phyloP scores from a whole-genome alignment of 768 basidiomycete species.

The Leucosporidium yakuticum region DNA sequence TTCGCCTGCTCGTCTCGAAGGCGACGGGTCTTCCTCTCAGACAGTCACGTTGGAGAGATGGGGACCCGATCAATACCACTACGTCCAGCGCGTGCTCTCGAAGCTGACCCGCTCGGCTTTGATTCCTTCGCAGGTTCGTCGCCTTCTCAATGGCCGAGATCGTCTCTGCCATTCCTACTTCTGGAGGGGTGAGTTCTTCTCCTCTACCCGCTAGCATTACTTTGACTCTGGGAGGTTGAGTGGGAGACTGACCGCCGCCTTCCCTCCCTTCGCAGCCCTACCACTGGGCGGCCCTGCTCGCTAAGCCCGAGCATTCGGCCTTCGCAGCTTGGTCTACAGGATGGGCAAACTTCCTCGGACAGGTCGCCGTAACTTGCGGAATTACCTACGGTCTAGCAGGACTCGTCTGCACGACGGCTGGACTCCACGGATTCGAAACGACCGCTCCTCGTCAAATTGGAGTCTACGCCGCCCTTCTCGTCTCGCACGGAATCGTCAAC shows the following conservation, averaged over 20 bases:
- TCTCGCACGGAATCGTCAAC: slow-evolving; percentile 65
- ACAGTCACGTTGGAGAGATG: no score
- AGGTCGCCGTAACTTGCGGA: slow-evolving; percentile 70
- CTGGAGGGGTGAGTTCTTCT: slow-evolving; percentile 48
- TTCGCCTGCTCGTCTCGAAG: no score
- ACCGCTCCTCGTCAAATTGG: slow-evolving; percentile 60
- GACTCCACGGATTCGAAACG: slow-evolving; percentile 57
- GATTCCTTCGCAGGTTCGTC: slow-evolving; percentile 50
- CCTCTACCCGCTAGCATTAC: not conserved
- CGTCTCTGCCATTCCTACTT: slow-evolving; percentile 49
- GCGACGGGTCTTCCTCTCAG: no score
- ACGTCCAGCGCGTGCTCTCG: no score
- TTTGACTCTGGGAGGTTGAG: slow-evolving; percentile 47
- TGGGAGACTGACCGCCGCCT: slow-evolving; percentile 47
- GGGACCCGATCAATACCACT: no score
- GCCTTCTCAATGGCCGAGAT: slow-evolving; percentile 66
- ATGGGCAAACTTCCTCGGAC: slow-evolving; percentile 43
- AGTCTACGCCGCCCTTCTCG: slow-evolving; percentile 62
- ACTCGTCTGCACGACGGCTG: slow-evolving; percentile 58
- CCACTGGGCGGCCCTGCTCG: slow-evolving; percentile 75
- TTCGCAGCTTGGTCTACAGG: slow-evolving; percentile 70
- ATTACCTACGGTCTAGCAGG: slow-evolving; percentile 50
- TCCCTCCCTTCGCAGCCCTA: slow-evolving; percentile 48
- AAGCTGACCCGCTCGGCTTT: no score
- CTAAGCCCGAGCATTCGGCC: slow-evolving; percentile 54